These are phyloP conservation scores for Mucor circinelloides DNA, from an alignment of 371 early-diverging fungal species.

Conservation along the genomic window DNA sequence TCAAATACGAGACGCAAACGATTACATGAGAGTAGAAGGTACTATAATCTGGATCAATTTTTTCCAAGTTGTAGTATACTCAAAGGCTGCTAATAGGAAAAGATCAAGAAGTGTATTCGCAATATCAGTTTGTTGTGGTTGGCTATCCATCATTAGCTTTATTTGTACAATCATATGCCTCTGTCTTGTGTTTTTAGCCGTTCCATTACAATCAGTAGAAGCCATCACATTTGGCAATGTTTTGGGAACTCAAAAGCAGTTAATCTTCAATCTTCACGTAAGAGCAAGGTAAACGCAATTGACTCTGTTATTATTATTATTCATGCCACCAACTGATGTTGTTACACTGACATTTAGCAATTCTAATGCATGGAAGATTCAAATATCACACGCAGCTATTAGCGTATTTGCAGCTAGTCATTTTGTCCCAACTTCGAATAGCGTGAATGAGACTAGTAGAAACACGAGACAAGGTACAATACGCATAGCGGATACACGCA, in stretches of 20 bases:
- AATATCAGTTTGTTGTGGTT: background rate
- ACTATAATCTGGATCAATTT: no score
- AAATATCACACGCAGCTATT: slow-evolving; percentile 34
- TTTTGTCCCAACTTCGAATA: slow-evolving; percentile 18
- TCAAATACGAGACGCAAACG: background rate
- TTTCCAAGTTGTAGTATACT: background rate
- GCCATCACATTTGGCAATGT: slow-evolving; percentile 56
- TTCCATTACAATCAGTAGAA: slow-evolving; percentile 35
- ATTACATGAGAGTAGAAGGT: background rate
- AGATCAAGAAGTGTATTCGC: background rate
- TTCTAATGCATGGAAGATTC: slow-evolving; percentile 49
- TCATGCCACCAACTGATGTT: background rate
- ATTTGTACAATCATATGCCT: slow-evolving; percentile 19
- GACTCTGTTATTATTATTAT: no score
- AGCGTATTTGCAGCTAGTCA: slow-evolving; percentile 31
- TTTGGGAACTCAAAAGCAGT: slow-evolving; percentile 62
- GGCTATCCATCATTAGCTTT: background rate
- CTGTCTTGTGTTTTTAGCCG: slow-evolving; percentile 20
- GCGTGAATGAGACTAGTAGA: background rate
- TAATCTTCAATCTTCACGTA: slow-evolving; percentile 58
- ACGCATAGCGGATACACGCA: background rate
- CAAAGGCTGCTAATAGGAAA: background rate
- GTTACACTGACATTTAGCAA: slow-evolving; percentile 28
- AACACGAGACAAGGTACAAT: slow-evolving; percentile 7
- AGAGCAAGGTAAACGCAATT: slow-evolving; percentile 23